Evolutionary conservation across 2,329 filamentous ascomycete genomes (phyloP).

Genomic region (Rutstroemia sp.): DNA sequence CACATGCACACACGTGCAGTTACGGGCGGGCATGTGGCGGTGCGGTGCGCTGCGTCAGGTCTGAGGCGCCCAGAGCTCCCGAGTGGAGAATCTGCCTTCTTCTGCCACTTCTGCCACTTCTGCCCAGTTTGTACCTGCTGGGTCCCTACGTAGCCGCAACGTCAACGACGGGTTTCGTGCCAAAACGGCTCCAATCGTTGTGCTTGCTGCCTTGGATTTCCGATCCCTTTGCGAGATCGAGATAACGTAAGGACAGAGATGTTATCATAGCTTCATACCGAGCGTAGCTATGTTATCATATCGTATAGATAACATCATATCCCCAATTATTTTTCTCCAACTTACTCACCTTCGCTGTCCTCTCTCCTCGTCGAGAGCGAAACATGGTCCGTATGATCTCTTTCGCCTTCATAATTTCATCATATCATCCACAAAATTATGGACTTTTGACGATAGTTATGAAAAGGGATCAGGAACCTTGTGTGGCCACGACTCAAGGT

Average conservation of each 20-base stretch:
- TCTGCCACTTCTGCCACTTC: too few species aligned
- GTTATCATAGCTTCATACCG: not conserved
- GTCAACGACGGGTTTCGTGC: too few species aligned
- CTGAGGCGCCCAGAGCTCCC: not conserved
- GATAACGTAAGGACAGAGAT: not conserved
- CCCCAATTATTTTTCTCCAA: not conserved
- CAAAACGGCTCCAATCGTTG: too few species aligned
- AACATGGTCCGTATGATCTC: too few species aligned
- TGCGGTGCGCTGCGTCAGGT: not conserved
- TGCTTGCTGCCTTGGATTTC: constrained; percentile 1
- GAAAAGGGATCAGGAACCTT: too few species aligned
- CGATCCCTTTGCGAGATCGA: not conserved
- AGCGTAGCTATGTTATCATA: not conserved
- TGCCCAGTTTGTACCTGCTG: not conserved
- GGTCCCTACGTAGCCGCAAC: too few species aligned
- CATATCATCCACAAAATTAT: not conserved
- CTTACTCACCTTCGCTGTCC: not conserved
- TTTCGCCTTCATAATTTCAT: not conserved
- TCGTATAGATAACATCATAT: constrained; percentile 4
- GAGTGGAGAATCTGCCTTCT: too few species aligned
- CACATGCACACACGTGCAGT: not conserved
- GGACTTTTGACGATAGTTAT: too few species aligned
- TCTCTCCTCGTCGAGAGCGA: too few species aligned
- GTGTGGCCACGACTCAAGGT: not conserved
- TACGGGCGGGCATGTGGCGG: not conserved